Conservation (phyloP, 306 rosid species). For the Hylodesmum podocarpum region DNA sequence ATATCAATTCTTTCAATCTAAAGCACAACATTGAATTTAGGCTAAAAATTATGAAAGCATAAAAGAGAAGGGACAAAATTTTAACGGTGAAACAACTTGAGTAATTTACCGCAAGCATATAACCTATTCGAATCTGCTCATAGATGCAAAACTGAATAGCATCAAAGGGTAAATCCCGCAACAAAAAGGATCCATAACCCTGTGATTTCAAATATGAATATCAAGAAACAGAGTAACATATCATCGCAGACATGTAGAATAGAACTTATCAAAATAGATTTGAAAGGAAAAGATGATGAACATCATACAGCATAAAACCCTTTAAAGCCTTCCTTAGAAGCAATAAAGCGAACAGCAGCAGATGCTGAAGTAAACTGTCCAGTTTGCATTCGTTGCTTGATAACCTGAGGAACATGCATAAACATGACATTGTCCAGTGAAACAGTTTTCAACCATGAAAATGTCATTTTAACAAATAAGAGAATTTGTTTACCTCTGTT, state of each 20-base stretch:
- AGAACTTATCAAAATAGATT: not conserved
- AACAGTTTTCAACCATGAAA: not conserved
- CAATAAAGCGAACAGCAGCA: conserved; percentile 79
- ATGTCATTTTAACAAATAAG: conserved; percentile 25
- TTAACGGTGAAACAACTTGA: not conserved
- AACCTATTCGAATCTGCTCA: conserved; percentile 93
- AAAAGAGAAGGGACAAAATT: no score
- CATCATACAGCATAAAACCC: conserved; percentile 84
- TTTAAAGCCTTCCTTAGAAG: conserved; percentile 71
- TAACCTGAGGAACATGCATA: conserved; percentile 61
- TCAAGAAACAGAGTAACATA: conserved; percentile 2
- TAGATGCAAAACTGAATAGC: conserved; percentile 95
- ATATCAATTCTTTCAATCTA: not conserved
- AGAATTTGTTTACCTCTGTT: conserved; percentile 68
- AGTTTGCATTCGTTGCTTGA: conserved; percentile 98
- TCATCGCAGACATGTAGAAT: not conserved
- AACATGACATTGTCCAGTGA: conserved; percentile 21
- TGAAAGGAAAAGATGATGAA: conserved; percentile 12
- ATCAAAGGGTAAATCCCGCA: conserved; percentile 92
- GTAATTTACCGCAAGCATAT: conserved; percentile 69
- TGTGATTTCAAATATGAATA: conserved; percentile 35
- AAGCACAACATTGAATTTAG: not conserved
- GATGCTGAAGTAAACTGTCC: conserved; percentile 88
- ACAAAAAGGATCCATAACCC: conserved; percentile 91
- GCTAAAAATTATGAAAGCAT: not conserved